Base-by-base conservation (phyloP, 306 rosid genomes). In the Neltuma alba region DNA sequence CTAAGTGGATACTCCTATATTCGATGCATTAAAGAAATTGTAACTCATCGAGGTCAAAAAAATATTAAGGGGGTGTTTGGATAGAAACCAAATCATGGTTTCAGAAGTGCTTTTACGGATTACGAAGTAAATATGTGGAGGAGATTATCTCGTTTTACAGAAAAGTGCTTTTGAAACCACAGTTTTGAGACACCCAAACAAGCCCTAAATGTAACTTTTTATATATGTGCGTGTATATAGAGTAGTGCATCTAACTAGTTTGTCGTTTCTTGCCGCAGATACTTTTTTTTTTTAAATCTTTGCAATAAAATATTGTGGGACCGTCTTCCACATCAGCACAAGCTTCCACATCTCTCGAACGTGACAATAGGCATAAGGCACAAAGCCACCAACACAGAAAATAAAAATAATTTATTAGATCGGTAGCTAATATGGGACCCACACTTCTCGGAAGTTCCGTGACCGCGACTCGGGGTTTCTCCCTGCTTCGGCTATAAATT, bases 401-500 rank as follows among this genome's bases (percentile, higher is more conserved):
- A 68, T 21, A 40, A 11, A 37, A 66, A n/a, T 66, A 66, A n/a
- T 40, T 41, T 12, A n/a, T 40, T 38, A 68, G 36, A 68, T 40
- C 36, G 73, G 92, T 95, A 86, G 89, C 93, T 82, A 82, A 71
- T 33, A 76, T 80, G 91, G 97, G 84, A 66, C 85, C 99, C 92
- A 88, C 87, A 68, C 78, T 67, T 91, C 92, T 94, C 89, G 90
- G 93, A 85, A 91, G 96, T 89, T 92, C 98, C 96, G 93, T 91
- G 97, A 94, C 89, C 84, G 90, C 84, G 94, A 89, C 88, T 76
- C 60, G 15, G 78, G 70, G 91, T 88, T 77, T 69, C 74, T 81
- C 76, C 80, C 69, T 13, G 31, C 34, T 21, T 40, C 42, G 58
- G 52, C 50, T 37, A 15, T 12, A 64, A 50, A 48, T 44, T 61